Percentiles rank a stretch among this genome's conserved stretches.
These are phyloP conservation scores for Crithidia acanthocephali DNA, from an alignment of 208 protist species.

Conservation along the genomic window DNA sequence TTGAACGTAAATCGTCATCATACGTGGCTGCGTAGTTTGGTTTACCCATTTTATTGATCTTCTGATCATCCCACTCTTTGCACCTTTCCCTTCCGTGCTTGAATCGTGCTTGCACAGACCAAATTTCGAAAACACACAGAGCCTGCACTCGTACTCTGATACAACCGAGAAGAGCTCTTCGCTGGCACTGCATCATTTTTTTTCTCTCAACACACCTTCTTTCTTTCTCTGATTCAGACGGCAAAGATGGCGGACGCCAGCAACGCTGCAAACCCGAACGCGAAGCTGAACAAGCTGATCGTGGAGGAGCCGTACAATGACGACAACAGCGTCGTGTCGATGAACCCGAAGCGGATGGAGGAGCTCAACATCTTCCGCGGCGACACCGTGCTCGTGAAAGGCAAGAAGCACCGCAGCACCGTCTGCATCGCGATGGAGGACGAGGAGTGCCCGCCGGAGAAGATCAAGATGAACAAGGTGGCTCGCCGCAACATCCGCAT, in stretches of 20 bases:
- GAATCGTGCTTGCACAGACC: background rate
- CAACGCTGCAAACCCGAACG: slow-evolving; percentile 5
- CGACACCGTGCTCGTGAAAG: slow-evolving; percentile 98
- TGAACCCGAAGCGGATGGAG: slow-evolving; percentile 97
- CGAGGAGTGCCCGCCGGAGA: slow-evolving; percentile 92
- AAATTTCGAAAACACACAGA: no score
- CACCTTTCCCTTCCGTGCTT: background rate
- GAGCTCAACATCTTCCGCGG: slow-evolving; percentile 99
- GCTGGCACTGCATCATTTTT: background rate
- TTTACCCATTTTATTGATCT: background rate
- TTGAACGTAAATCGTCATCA: background rate
- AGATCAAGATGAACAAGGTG: slow-evolving; percentile 99
- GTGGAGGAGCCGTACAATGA: slow-evolving; percentile 98
- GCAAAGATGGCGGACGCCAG: slow-evolving; percentile 29
- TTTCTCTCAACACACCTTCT: background rate
- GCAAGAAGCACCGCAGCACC: slow-evolving; percentile 98
- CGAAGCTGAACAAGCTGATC: slow-evolving; percentile 96
- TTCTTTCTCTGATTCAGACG: background rate
- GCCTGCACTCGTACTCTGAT: background rate
- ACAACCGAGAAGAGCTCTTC: background rate
- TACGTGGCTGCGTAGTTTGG: slow-evolving; percentile 10
- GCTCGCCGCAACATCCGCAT: slow-evolving; percentile 99
- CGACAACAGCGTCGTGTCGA: slow-evolving; percentile 98
- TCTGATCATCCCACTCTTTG: background rate
- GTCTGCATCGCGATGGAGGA: slow-evolving; percentile 98